Percentiles rank a stretch among this genome's conserved stretches.
Conservation (phyloP, 2,329 filamentous ascomycete species). For the Aciculosporium take region DNA sequence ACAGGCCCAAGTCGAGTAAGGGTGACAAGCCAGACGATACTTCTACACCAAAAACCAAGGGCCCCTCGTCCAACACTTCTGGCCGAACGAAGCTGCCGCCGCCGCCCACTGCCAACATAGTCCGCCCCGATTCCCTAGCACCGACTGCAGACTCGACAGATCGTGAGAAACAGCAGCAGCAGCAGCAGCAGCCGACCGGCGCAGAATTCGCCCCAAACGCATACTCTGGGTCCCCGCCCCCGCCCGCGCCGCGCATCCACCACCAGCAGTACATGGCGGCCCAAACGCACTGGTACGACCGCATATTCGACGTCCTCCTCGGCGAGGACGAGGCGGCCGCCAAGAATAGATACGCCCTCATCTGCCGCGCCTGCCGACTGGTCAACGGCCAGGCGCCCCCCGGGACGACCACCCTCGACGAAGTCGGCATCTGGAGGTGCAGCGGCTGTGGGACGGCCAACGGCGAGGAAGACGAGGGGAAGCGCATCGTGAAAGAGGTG, state of each 20-base stretch:
- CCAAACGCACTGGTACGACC: slow-evolving; percentile 76
- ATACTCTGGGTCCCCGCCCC: slow-evolving; percentile 7
- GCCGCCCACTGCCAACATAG: slow-evolving; percentile 51
- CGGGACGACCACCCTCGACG: slow-evolving; percentile 60
- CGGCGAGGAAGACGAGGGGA: slow-evolving; percentile 64
- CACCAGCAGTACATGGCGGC: slow-evolving; percentile 11
- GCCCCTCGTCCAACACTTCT: slow-evolving; percentile 3
- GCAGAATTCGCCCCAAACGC: slow-evolving; percentile 67
- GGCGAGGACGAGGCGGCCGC: slow-evolving; percentile 89
- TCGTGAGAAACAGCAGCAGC: not conserved
- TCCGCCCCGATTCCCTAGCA: slow-evolving; percentile 20
- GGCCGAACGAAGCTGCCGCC: slow-evolving; percentile 36
- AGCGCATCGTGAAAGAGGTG: slow-evolving; percentile 57
- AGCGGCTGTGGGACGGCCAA: slow-evolving; percentile 73
- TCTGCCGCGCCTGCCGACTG: slow-evolving; percentile 68
- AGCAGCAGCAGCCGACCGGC: not conserved
- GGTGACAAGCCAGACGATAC: slow-evolving; percentile 5
- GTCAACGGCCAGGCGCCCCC: slow-evolving; percentile 95
- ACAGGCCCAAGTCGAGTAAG: slow-evolving; percentile 17
- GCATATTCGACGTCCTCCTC: slow-evolving; percentile 78
- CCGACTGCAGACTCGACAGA: not conserved
- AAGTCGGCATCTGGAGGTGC: slow-evolving; percentile 79
- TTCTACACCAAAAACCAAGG: slow-evolving; percentile 5
- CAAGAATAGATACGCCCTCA: slow-evolving; percentile 78
- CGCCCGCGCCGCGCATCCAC: slow-evolving; percentile 6